Evolutionary conservation across 23 red algal genomes (phyloP).

Genomic region (Gracilaria gracilis): DNA sequence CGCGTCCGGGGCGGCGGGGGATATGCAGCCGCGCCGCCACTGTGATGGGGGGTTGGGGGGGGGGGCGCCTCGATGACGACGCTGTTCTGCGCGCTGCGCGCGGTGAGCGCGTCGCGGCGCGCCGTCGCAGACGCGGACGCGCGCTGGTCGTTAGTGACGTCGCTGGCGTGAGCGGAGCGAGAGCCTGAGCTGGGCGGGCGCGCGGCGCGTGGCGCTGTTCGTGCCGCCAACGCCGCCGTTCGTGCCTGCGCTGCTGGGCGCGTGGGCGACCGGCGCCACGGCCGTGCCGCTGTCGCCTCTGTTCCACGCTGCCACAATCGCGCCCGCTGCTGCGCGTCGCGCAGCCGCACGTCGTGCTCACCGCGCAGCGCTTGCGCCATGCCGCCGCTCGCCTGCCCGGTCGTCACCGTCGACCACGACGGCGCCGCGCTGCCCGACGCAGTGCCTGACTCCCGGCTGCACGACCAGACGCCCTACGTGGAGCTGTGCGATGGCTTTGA

Average conservation of each 20-base stretch:
- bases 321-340: constrained; percentile 25
- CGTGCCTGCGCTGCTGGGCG: constrained; percentile 42
- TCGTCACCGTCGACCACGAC: not conserved
- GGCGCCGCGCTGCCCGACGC: not conserved
- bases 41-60: not conserved
- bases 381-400: not conserved
- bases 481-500: not conserved
- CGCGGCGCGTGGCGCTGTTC: constrained; percentile 11
- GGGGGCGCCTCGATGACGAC: not conserved
- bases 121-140: constrained; percentile 6
- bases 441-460: not conserved
- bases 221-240: constrained; percentile 31
- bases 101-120: not conserved
- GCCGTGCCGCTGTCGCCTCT: constrained; percentile 70
- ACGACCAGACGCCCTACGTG: too few species aligned
- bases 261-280: constrained; percentile 27
- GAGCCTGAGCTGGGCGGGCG: not conserved
- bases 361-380: constrained; percentile 33
- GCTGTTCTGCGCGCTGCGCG: constrained; percentile 33
- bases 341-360: constrained; percentile 25
- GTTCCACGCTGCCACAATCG: constrained; percentile 48
- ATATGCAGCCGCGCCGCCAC: too few species aligned
- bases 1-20: too few species aligned
- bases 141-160: not conserved
- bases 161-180: not conserved